A percentile compares a stretch with the other conserved stretches of the same genome.
phyloP scores from a whole-genome alignment of 2,329 filamentous ascomycete genomes.

The Monilinia laxa region DNA sequence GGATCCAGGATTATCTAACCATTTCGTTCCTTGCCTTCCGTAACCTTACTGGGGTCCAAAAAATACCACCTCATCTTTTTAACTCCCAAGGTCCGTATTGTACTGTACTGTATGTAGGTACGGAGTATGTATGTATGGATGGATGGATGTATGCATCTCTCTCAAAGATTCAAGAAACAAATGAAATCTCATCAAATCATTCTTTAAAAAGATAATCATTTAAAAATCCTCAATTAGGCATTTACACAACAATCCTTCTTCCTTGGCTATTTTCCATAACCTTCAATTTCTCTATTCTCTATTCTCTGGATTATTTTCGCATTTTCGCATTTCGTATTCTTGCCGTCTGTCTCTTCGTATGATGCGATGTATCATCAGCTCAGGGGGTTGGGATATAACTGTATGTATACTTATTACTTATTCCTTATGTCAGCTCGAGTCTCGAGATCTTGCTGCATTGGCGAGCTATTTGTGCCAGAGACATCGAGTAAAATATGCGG shows the following conservation, averaged over 20 bases:
- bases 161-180: not conserved
- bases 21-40: not conserved
- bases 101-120: too few relatives aligned
- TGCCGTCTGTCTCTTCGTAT: not conserved
- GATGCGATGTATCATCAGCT: constrained; percentile 1
- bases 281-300: not conserved
- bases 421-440: not conserved
- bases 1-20: constrained; percentile 7
- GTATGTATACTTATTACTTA: too few relatives aligned
- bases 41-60: not conserved
- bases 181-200: not conserved
- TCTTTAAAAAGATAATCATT: not conserved
- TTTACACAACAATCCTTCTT: not conserved
- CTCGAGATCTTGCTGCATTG: not conserved
- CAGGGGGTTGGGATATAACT: constrained; percentile 2
- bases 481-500: constrained; percentile 2
- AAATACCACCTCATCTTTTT: not conserved
- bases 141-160: too few relatives aligned
- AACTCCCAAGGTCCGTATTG: not conserved
- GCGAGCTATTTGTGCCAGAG: constrained; percentile 2
- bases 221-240: not conserved
- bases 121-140: too few relatives aligned
- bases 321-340: not conserved
- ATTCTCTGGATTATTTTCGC: not conserved
- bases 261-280: not conserved